Evolutionary conservation across 1,284 basidiomycete genomes (phyloP).

Genomic region (Rhodotorula sp.): DNA sequence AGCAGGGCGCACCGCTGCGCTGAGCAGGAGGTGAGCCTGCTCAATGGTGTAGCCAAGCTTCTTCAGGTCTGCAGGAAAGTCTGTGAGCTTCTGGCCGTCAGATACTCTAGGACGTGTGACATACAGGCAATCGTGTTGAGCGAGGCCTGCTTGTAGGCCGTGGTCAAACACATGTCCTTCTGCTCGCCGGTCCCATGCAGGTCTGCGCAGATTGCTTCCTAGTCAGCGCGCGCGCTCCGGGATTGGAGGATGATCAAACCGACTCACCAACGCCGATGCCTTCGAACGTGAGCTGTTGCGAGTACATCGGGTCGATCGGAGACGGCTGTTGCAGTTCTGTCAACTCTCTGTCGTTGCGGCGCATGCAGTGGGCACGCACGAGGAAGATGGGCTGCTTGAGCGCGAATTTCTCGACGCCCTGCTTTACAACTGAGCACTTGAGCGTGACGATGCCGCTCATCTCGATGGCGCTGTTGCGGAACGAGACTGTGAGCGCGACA

Average conservation of each 20-base stretch:
- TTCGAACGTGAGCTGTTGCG: constrained; percentile 69
- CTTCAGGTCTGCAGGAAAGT: constrained; percentile 54
- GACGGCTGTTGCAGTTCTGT: constrained; percentile 58
- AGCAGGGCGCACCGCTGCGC: constrained; percentile 57
- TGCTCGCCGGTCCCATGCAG: constrained; percentile 69
- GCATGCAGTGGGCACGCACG: constrained; percentile 14
- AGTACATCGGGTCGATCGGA: constrained; percentile 71
- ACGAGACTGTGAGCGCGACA: too few relatives aligned
- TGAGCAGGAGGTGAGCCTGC: constrained; percentile 72
- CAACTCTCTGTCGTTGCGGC: background rate
- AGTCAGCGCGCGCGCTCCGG: too few relatives aligned
- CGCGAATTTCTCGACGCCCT: constrained; percentile 70
- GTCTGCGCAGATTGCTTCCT: constrained; percentile 1
- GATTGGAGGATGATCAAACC: constrained; percentile 50
- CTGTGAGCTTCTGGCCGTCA: background rate
- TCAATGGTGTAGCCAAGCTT: constrained; percentile 54
- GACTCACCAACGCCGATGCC: constrained; percentile 62
- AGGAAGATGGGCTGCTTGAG: constrained; percentile 74
- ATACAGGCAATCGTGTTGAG: constrained; percentile 67
- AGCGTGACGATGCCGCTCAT: constrained; percentile 75
- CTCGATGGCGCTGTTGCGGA: constrained; percentile 67
- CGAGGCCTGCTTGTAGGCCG: constrained; percentile 76
- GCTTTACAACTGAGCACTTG: constrained; percentile 71
- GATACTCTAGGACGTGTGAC: background rate
- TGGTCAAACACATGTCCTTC: constrained; percentile 74